A percentile compares a stretch with the other conserved stretches of the same genome.
Conservation (phyloP, 306 rosid genomes). For the Abrus pulchellus region DNA sequence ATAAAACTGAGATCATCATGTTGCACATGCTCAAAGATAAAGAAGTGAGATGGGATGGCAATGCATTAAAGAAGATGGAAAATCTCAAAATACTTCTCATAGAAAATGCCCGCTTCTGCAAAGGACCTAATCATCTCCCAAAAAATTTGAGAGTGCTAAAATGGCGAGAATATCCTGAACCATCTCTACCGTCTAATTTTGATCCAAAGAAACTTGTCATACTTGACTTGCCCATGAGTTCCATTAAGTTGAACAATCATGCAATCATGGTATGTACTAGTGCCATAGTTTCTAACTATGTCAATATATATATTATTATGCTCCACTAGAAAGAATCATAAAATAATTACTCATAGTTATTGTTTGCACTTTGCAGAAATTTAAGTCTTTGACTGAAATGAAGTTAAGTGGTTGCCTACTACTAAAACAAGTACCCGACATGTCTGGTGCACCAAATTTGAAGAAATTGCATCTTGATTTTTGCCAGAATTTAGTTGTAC, state of each 20-base stretch:
- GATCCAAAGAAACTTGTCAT: conserved; percentile 9
- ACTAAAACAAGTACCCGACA: conserved; percentile 22
- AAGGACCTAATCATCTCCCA: background rate
- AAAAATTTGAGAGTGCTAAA: conserved; percentile 4
- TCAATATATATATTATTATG: background rate
- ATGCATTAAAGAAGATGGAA: background rate
- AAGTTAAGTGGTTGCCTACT: background rate
- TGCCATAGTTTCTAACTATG: background rate
- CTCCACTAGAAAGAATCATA: background rate
- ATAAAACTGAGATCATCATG: background rate
- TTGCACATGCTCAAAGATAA: background rate
- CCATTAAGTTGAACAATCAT: background rate
- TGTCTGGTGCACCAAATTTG: conserved; percentile 20
- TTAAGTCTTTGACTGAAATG: background rate
- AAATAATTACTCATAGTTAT: background rate
- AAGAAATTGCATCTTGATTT: background rate
- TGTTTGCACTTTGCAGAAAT: conserved; percentile 17
- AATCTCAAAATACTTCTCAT: background rate
- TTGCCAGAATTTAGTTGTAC: conserved; percentile 18
- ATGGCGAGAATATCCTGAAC: background rate
- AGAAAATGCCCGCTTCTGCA: background rate
- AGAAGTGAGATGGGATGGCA: conserved; percentile 1
- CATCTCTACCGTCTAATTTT: background rate
- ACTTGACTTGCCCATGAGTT: conserved; percentile 16
- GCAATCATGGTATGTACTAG: background rate